Conservation (phyloP, 441 rosid genomes). For the Syzygium malaccense region DNA sequence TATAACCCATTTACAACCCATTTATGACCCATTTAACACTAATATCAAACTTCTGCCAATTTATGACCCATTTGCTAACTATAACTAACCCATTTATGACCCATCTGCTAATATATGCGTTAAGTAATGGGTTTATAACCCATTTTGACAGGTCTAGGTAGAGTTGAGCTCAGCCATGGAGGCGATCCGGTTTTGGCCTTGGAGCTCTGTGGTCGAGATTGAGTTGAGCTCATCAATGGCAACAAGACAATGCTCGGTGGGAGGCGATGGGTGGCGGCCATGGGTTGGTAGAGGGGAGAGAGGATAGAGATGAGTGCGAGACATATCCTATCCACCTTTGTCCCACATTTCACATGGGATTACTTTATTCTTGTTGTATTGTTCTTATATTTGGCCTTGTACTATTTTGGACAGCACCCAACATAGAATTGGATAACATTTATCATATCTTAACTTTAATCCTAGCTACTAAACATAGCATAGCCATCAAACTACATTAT, state of each 20-base stretch:
- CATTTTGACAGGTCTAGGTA: too few relatives aligned
- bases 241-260: background rate
- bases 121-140: too few relatives aligned
- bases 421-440: background rate
- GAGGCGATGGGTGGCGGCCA: background rate
- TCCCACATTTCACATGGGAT: fast-evolving
- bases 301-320: background rate
- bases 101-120: too few relatives aligned
- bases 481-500: background rate
- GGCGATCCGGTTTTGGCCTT: background rate
- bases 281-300: background rate
- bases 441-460: background rate
- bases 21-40: too few relatives aligned
- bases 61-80: too few relatives aligned
- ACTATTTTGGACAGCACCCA: background rate
- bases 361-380: background rate
- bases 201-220: background rate
- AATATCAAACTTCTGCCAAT: too few relatives aligned
- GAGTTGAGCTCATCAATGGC: background rate
- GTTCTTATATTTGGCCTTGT: fast-evolving
- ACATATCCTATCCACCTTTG: background rate
- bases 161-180: background rate
- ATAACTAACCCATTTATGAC: too few relatives aligned
- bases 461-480: background rate
- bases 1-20: too few relatives aligned